A percentile compares a stretch with the other conserved stretches of the same genome.
phyloP scores from a whole-genome alignment of 768 basidiomycete genomes.

The Lentinula guzmanii region DNA sequence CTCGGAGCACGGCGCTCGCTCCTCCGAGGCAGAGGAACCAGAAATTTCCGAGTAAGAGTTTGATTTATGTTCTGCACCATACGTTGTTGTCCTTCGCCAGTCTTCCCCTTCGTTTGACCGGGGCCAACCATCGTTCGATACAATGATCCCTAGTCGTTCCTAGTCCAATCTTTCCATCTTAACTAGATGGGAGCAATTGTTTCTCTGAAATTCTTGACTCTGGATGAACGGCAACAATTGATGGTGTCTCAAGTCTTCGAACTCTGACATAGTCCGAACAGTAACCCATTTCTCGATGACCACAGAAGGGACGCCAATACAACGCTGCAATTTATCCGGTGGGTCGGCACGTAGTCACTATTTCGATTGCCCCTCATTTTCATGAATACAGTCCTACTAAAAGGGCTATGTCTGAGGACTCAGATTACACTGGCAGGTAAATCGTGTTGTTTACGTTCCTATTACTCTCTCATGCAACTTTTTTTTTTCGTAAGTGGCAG shows the following conservation, averaged over 20 bases:
- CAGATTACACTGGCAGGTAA: background rate
- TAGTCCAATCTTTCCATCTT: too few species aligned
- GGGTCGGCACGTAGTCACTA: background rate
- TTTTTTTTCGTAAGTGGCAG: background rate
- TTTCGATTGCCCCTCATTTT: background rate
- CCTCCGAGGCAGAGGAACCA: conserved; percentile 12
- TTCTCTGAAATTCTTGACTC: too few species aligned
- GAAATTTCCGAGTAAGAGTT: background rate
- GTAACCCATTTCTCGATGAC: background rate
- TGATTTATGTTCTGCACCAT: background rate
- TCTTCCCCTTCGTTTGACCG: too few species aligned
- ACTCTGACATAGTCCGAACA: background rate
- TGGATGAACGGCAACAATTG: too few species aligned
- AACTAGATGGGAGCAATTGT: too few species aligned
- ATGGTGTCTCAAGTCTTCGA: too few species aligned
- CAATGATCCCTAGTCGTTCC: too few species aligned
- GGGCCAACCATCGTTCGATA: too few species aligned
- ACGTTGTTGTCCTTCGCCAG: too few species aligned
- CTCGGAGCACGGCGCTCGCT: background rate
- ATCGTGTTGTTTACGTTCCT: background rate
- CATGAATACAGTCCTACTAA: background rate
- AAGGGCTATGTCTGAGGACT: background rate
- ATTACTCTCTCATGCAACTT: background rate
- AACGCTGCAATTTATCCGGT: background rate
- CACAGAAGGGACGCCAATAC: background rate